These are phyloP conservation scores for Camellia japonica DNA, from an alignment of 148 eudicot species.

Conservation along the genomic window DNA sequence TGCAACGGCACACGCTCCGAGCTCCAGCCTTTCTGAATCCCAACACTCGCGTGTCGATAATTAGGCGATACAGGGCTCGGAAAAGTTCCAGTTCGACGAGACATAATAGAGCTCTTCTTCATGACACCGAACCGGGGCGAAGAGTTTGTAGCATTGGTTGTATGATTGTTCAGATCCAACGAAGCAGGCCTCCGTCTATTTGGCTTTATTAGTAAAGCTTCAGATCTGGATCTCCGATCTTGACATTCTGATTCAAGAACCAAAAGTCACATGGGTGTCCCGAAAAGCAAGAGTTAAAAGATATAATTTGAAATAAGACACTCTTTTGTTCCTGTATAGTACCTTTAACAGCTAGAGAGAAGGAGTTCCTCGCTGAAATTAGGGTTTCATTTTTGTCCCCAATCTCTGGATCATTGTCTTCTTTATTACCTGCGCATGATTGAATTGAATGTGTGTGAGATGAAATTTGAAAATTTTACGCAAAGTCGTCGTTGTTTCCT, in stretches of 20 bases:
- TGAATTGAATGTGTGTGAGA: conserved; percentile 8
- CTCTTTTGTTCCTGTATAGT: not conserved
- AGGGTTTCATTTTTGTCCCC: conserved; percentile 39
- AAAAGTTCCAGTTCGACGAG: conserved; percentile 44
- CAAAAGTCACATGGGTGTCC: not conserved
- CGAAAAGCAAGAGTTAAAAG: not conserved
- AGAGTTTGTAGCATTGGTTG: conserved; percentile 35
- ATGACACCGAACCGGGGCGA: conserved; percentile 63
- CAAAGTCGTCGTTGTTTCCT: not conserved
- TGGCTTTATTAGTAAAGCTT: conserved; percentile 39
- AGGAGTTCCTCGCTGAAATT: conserved; percentile 75
- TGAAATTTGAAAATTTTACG: conserved; percentile 9
- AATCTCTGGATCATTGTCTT: conserved; percentile 39
- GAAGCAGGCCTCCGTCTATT: conserved; percentile 71
- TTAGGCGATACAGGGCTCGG: conserved; percentile 87
- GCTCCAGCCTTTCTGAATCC: conserved; percentile 80
- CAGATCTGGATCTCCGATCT: conserved; percentile 68
- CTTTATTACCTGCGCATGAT: conserved; percentile 39
- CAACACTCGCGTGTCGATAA: conserved; percentile 44
- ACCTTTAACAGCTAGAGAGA: conserved; percentile 84
- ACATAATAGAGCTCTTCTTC: conserved; percentile 45
- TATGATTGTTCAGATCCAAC: conserved; percentile 59
- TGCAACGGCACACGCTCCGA: conserved; percentile 78
- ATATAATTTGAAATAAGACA: not conserved
- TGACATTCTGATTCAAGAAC: conserved; percentile 57